Evolutionary conservation across 768 basidiomycete genomes (phyloP).

Genomic region (Leccinum ochraceum): DNA sequence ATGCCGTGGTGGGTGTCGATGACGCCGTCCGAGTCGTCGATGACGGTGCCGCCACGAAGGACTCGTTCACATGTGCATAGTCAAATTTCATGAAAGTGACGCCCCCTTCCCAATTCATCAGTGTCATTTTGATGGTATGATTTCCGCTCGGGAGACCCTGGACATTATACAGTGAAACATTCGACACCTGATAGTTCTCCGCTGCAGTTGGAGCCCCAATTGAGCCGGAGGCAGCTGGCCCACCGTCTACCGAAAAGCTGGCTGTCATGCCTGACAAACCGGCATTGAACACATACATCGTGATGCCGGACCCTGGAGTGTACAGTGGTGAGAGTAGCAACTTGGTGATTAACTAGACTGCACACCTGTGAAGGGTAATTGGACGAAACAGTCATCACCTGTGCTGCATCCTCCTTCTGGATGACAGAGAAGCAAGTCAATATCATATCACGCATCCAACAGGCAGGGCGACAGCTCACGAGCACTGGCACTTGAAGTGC

Average conservation of each 20-base stretch:
- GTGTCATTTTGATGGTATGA: constrained; percentile 26
- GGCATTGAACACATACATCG: constrained; percentile 28
- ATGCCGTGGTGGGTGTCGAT: not conserved
- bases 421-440: not conserved
- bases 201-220: constrained; percentile 12
- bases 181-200: constrained; percentile 21
- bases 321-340: not conserved
- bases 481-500: constrained; percentile 9
- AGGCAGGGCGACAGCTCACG: constrained; percentile 11
- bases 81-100: constrained; percentile 30
- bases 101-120: constrained; percentile 20
- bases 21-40: too few relatives aligned
- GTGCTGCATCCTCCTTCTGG: constrained; percentile 22
- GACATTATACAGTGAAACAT: constrained; percentile 18
- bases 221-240: constrained; percentile 6
- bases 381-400: constrained; percentile 16
- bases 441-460: not conserved
- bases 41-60: too few relatives aligned
- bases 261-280: constrained; percentile 23
- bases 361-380: constrained; percentile 26
- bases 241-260: constrained; percentile 23
- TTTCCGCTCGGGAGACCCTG: constrained; percentile 18
- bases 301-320: constrained; percentile 25
- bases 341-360: not conserved
- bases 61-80: constrained; percentile 26